A percentile compares a stretch with the other conserved stretches of the same genome.
phyloP scores from a whole-genome alignment of 495 filamentous ascomycete species.

The Penicillium coprophilum region DNA sequence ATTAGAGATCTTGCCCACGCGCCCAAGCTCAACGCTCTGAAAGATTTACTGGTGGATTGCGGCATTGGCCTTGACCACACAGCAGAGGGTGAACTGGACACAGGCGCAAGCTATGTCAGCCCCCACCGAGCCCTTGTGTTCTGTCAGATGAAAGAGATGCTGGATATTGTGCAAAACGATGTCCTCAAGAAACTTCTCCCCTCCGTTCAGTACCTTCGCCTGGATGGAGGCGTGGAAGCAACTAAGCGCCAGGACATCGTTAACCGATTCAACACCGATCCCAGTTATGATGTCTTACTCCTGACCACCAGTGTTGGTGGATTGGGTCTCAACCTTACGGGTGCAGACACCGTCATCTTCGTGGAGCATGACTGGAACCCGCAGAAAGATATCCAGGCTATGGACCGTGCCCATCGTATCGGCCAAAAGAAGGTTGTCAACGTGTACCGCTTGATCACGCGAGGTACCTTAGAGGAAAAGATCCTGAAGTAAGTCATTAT shows the following conservation, averaged over 20 bases:
- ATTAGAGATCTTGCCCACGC: conserved; percentile 85
- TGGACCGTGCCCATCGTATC: conserved; percentile 98
- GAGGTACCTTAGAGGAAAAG: conserved; percentile 97
- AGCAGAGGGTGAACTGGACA: conserved; percentile 56
- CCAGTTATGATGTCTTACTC: conserved; percentile 88
- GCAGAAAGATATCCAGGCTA: conserved; percentile 96
- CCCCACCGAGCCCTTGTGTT: conserved; percentile 95
- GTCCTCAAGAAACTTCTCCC: conserved; percentile 85
- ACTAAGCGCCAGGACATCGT: conserved; percentile 92
- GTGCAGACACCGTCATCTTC: conserved; percentile 97
- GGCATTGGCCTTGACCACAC: conserved; percentile 75
- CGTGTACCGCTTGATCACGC: conserved; percentile 94
- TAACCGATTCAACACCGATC: conserved; percentile 97
- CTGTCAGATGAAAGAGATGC: conserved; percentile 99
- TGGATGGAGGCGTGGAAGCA: conserved; percentile 89
- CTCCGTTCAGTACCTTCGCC: conserved; percentile 80
- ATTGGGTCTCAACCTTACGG: conserved; percentile 90
- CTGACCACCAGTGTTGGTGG: conserved; percentile 94
- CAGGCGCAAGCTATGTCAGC: conserved; percentile 78
- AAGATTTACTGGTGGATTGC: conserved; percentile 89
- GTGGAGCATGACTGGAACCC: conserved; percentile 99
- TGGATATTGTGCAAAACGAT: conserved; percentile 94
- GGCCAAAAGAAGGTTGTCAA: conserved; percentile 99
- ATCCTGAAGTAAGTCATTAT: conserved; percentile 73
- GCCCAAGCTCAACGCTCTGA: conserved; percentile 85